A percentile compares a stretch with the other conserved stretches of the same genome.
These are phyloP conservation scores for Schizosaccharomyces japonicus DNA, from an alignment of 805 yeast genomes.

Conservation along the genomic window DNA sequence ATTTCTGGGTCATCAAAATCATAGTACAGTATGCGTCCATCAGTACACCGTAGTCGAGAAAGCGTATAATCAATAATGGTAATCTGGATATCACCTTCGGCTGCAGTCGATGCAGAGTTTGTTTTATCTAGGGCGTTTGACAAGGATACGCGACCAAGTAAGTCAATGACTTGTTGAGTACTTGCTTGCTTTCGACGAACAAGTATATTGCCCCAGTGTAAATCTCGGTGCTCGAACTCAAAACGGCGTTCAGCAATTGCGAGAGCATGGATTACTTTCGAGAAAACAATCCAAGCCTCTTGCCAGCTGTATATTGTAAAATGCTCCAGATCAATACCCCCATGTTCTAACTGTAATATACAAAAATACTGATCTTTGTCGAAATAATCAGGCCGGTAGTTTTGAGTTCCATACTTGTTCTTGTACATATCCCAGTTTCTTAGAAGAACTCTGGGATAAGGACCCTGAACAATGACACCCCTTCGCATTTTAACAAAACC, in stretches of 20 bases:
- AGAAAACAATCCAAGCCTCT: slow-evolving; percentile 25
- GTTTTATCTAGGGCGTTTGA: slow-evolving; percentile 5
- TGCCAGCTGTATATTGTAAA: slow-evolving; percentile 19
- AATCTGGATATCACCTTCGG: slow-evolving; percentile 15
- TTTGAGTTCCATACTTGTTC: background rate
- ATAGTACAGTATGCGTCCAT: slow-evolving; percentile 17
- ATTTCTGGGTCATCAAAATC: slow-evolving; percentile 41
- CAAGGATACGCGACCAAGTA: slow-evolving; percentile 8
- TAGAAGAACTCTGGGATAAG: slow-evolving; percentile 20
- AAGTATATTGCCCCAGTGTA: slow-evolving; percentile 42
- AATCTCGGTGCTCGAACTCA: slow-evolving; percentile 47
- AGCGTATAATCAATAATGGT: slow-evolving; percentile 36
- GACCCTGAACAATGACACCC: slow-evolving; percentile 26
- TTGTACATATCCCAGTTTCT: slow-evolving; percentile 24
- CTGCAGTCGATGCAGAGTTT: background rate
- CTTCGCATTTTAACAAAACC: slow-evolving; percentile 26
- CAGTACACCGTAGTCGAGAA: slow-evolving; percentile 22
- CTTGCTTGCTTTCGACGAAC: slow-evolving; percentile 16
- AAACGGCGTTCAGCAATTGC: slow-evolving; percentile 27
- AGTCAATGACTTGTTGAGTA: slow-evolving; percentile 7
- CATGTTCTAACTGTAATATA: slow-evolving; percentile 16
- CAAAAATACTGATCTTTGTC: slow-evolving; percentile 17
- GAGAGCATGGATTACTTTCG: slow-evolving; percentile 28
- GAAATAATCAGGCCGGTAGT: slow-evolving; percentile 13
- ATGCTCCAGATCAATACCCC: slow-evolving; percentile 23